Base-by-base conservation (phyloP, 352 stramenopile genomes). In the Pythium sp. region DNA sequence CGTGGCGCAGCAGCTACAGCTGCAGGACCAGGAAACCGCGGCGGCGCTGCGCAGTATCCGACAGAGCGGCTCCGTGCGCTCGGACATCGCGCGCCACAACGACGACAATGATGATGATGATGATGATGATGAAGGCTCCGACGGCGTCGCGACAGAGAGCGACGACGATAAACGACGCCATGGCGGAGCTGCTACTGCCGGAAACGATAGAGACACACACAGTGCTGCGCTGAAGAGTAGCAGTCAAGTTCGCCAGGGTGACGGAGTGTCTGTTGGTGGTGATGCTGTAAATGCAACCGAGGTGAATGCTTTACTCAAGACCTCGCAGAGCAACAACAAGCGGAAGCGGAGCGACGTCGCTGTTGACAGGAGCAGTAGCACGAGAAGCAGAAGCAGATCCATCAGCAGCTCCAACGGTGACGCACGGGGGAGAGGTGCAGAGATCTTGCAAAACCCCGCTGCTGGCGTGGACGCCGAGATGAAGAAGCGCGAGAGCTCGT, bases 1-100 rank as follows among this genome's bases (percentile, higher is more conserved):
- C 55, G 55, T 3, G 26, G n/a, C 12, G 30, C 24, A 34, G 0
- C 20, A 43, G 38, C 38, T 20, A 20, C 58, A 26, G 18, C 41
- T 24, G 20, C 53, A 58, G 41, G 63, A 56, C 26, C 32, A 63
- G 14, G 64, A 38, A 28, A 63, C 54, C 5, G 54, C 56, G 0
- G 54, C 49, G 41, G 56, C 43, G 55, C 64, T 69, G 12, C 54
- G 56, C 18, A 62, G 54, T 20, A 54, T 69, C 36, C 64, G 54
- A 1, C 51, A 62, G 53, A 38, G 53, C 53, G 41, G 41, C 15
- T 49, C 41, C 5, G 15, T 49, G 41, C 41, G 41, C 41, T 49
- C 41, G 15, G 41, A 49, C 41, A 49, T 49, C 41, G 53, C 32
- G 57, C 57, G 18, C 15, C 57, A 34, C 3, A 11, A 18, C 24